Percentiles rank a stretch among this genome's conserved stretches.
Conservation (phyloP, 2,329 filamentous ascomycete genomes). For the Fusarium equiseti region DNA sequence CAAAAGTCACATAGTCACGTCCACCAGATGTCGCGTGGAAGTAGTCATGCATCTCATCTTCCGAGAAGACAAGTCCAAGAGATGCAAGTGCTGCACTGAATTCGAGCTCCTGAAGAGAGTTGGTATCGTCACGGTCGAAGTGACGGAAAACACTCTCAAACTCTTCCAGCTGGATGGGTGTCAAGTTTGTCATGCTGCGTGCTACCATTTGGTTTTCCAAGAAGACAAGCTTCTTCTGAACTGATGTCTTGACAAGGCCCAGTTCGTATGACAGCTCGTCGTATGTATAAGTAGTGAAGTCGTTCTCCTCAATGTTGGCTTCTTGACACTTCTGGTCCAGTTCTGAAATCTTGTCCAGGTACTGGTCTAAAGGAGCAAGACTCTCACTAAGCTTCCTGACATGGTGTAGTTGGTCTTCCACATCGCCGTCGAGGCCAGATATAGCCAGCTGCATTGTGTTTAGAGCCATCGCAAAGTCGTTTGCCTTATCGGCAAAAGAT, state of each 20-base stretch:
- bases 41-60: constrained; percentile 97
- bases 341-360: constrained; percentile 86
- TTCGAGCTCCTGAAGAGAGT: constrained; percentile 91
- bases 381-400: constrained; percentile 88
- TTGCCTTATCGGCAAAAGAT: constrained; percentile 97
- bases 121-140: constrained; percentile 93
- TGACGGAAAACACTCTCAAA: constrained; percentile 99
- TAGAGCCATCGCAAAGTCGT: constrained; percentile 94
- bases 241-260: constrained; percentile 88
- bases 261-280: constrained; percentile 96
- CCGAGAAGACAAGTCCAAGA: constrained; percentile 93
- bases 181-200: constrained; percentile 98
- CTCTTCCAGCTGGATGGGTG: constrained; percentile 96
- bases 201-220: constrained; percentile 99
- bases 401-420: constrained; percentile 93
- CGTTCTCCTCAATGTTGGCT: constrained; percentile 99
- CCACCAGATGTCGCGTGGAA: constrained; percentile 89
- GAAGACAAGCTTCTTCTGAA: constrained; percentile 96
- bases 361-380: constrained; percentile 88
- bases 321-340: constrained; percentile 92
- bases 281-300: constrained; percentile 99
- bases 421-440: constrained; percentile 95
- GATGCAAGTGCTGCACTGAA: constrained; percentile 97
- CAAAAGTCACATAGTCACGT: constrained; percentile 87
- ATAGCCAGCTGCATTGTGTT: constrained; percentile 96